These are phyloP conservation scores for Monilinia fructicola DNA, from an alignment of 2,329 filamentous ascomycete species.

Conservation along the genomic window DNA sequence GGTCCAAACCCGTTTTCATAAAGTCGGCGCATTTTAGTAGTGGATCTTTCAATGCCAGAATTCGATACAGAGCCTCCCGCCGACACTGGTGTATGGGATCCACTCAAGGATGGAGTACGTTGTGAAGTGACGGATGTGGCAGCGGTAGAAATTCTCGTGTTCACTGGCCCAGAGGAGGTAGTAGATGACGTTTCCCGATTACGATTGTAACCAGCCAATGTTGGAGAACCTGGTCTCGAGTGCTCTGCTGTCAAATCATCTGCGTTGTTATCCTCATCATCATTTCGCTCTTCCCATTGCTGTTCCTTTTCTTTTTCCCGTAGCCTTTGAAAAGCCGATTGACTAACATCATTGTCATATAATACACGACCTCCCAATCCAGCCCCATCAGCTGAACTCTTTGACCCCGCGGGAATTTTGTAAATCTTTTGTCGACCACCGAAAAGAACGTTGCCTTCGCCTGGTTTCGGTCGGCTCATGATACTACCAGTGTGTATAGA, in stretches of 20 bases:
- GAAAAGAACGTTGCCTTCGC: slow-evolving; percentile 89
- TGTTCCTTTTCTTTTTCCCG: slow-evolving; percentile 48
- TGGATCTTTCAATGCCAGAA: slow-evolving; percentile 59
- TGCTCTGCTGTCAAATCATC: slow-evolving; percentile 38
- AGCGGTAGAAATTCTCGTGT: slow-evolving; percentile 76
- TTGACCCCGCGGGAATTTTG: slow-evolving; percentile 64
- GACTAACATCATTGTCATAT: slow-evolving; percentile 83
- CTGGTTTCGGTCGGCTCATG: slow-evolving; percentile 80
- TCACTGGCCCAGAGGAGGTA: slow-evolving; percentile 61
- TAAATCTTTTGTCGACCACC: slow-evolving; percentile 96
- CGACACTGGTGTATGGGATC: slow-evolving; percentile 47
- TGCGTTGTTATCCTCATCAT: slow-evolving; percentile 33
- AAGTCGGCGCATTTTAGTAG: slow-evolving; percentile 69
- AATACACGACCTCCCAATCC: slow-evolving; percentile 66
- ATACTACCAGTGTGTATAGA: slow-evolving; percentile 63
- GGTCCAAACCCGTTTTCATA: slow-evolving; percentile 79
- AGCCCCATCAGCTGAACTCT: slow-evolving; percentile 43
- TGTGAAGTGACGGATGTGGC: slow-evolving; percentile 88
- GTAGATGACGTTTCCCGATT: slow-evolving; percentile 87
- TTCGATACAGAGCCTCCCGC: slow-evolving; percentile 42
- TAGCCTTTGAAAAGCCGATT: slow-evolving; percentile 81
- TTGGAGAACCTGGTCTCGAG: slow-evolving; percentile 54
- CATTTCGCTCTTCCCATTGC: slow-evolving; percentile 41
- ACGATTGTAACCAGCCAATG: slow-evolving; percentile 63
- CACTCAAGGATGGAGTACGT: slow-evolving; percentile 52